Percentiles rank a stretch among this genome's conserved stretches.
Evolutionary conservation across 805 yeast species (phyloP).

Genomic region (Saturnispora saitoi): DNA sequence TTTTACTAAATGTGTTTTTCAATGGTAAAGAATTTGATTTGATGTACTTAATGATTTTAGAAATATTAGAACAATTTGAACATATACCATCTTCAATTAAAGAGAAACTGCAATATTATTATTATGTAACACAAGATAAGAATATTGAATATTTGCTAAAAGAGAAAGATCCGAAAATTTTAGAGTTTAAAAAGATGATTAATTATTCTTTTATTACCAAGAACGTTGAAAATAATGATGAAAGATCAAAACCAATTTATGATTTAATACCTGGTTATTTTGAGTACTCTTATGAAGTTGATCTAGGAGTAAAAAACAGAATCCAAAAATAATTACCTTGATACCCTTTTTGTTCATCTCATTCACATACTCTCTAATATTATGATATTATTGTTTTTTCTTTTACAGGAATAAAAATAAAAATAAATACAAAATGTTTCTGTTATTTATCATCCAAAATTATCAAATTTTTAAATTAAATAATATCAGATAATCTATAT

Average conservation of each 20-base stretch:
- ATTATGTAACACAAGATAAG: constrained; percentile 12
- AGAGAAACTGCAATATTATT: constrained; percentile 8
- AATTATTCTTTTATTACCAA: constrained; percentile 12
- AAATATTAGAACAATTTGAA: constrained; percentile 10
- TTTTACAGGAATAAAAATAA: background rate
- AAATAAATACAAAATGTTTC: background rate
- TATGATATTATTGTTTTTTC: background rate
- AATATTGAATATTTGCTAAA: constrained; percentile 10
- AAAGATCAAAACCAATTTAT: constrained; percentile 12
- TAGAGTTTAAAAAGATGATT: constrained; percentile 7
- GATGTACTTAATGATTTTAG: constrained; percentile 14
- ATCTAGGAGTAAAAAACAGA: constrained; percentile 6
- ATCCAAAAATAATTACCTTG: background rate
- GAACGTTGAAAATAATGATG: constrained; percentile 11
- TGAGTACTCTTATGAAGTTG: constrained; percentile 12
- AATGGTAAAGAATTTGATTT: constrained; percentile 23
- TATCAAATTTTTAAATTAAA: background rate
- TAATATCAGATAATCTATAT: background rate
- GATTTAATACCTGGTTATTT: constrained; percentile 10
- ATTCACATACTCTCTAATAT: no score
- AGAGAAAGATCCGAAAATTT: background rate
- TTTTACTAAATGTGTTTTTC: constrained; percentile 17
- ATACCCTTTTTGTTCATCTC: no score
- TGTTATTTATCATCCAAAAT: background rate
- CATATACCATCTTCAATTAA: constrained; percentile 2